Evolutionary conservation across 1,139 yeast species (phyloP), one percentile per base, ranked within the genome.

Genomic region (Arxiozyma bovina): DNA sequence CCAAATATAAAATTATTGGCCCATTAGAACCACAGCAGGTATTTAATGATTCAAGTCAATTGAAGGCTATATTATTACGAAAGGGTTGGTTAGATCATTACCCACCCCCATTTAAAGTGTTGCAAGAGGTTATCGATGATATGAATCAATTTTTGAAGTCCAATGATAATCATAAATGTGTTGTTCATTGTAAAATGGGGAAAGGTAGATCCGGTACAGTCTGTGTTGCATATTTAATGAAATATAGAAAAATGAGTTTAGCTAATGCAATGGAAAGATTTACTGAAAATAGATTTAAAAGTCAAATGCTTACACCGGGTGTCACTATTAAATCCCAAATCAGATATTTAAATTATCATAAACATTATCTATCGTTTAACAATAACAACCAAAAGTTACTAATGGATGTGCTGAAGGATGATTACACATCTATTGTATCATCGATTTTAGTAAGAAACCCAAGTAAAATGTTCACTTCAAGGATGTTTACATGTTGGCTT

Each of bases 171-270:
- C 38, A 30, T 11, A 49, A 21, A 49, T 30, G 45, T 17, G 78
- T 90, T 0, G 70, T 91, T 11, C 98, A 93, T 66, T 93, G 98
- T 66, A 84, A 87, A 63, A 90, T 89, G 56, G 98, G 98, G 0
- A 91, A 89, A 67, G 98, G 98, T 0, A 73, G 98, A 41, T 83
- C 96, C 0, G 98, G 98, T 0, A 79, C 91, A 0, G 71, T 88
- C 3, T 78, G 80, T 2, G 81, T 90, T 61, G 88, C 91, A 0
- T 86, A 82, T 63, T 68, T 91, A 57, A 82, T 90, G 78, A 72
- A 76, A 50, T 69, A 70, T 51, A 61, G 67, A 45, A 70, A 65
- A 3, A 58, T 71, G 53, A 61, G 73, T 0, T 71, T 77, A 34
- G 68, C 72, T 1, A 75, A 73, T 20, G 87, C 89, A 1, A 73